These are phyloP conservation scores for Phialophora macrospora DNA, from an alignment of 2,329 filamentous ascomycete genomes.

Conservation along the genomic window DNA sequence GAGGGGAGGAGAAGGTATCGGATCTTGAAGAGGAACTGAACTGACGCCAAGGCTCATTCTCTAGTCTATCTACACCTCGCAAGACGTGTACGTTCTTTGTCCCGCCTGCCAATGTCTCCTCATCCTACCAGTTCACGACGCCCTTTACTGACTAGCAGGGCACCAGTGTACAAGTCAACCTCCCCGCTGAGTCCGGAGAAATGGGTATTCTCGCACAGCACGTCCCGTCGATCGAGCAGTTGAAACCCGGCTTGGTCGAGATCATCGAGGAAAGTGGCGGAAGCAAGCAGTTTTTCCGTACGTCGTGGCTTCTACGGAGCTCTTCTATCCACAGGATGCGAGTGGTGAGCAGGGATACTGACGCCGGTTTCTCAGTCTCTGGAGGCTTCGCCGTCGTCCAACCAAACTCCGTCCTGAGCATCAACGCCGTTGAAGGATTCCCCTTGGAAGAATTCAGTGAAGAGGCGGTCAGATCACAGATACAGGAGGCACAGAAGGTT, in stretches of 20 bases:
- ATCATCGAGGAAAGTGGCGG: conserved; percentile 87
- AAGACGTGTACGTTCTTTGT: conserved; percentile 66
- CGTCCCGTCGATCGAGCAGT: conserved; percentile 97
- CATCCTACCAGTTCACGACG: conserved; percentile 11
- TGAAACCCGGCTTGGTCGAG: conserved; percentile 95
- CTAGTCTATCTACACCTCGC: conserved; percentile 71
- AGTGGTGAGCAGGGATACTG: conserved; percentile 15
- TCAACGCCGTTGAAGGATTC: conserved; percentile 97
- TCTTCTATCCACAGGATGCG: background rate
- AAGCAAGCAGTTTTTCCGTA: conserved; percentile 98
- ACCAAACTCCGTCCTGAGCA: conserved; percentile 91
- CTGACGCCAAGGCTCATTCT: conserved; percentile 1
- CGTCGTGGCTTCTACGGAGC: conserved; percentile 47
- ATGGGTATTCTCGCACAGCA: conserved; percentile 99
- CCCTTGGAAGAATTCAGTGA: conserved; percentile 93
- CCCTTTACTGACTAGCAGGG: background rate
- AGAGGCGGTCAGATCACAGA: conserved; percentile 87
- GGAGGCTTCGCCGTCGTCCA: conserved; percentile 97
- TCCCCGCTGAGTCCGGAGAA: conserved; percentile 95
- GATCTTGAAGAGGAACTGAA: background rate
- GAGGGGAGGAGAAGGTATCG: background rate
- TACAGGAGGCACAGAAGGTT: conserved; percentile 94
- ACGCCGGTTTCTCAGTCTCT: conserved; percentile 68
- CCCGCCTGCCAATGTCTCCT: background rate
- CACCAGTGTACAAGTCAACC: conserved; percentile 87